phyloP scores from a whole-genome alignment of 768 basidiomycete genomes.

The Suillus weaverae region DNA sequence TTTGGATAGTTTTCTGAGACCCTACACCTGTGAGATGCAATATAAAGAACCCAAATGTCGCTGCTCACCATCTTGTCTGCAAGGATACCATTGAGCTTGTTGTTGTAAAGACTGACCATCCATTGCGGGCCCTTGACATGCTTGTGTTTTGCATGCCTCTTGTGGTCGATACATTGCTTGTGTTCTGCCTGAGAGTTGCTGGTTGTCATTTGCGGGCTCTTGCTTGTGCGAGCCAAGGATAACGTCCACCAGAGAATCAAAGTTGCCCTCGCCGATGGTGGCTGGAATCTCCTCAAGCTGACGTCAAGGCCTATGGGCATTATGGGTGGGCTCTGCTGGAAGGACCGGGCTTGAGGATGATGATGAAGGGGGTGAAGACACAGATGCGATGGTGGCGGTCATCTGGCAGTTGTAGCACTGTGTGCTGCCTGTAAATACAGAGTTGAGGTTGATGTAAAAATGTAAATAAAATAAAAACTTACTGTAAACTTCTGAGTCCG shows the following conservation, averaged over 20 bases:
- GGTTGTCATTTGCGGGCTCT: slow-evolving; percentile 26
- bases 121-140: slow-evolving; percentile 96
- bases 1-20: slow-evolving; percentile 96
- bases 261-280: slow-evolving; percentile 75
- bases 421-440: too few species aligned
- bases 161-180: slow-evolving; percentile 88
- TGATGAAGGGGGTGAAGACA: too few species aligned
- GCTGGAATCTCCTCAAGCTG: slow-evolving; percentile 80
- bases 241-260: slow-evolving; percentile 52
- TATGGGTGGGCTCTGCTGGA: too few species aligned
- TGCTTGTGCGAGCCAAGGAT: slow-evolving; percentile 14
- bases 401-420: too few species aligned
- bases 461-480: too few species aligned
- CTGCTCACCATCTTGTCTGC: slow-evolving; percentile 86
- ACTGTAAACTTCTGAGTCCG: slow-evolving; percentile 65
- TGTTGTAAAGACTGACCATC: slow-evolving; percentile 99
- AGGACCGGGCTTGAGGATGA: too few species aligned
- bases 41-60: slow-evolving; percentile 4
- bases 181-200: slow-evolving; percentile 56
- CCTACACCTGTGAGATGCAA: slow-evolving; percentile 43
- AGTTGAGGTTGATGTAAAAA: too few species aligned
- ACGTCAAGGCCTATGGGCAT: too few species aligned
- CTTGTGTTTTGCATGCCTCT: slow-evolving; percentile 92
- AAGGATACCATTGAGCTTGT: slow-evolving; percentile 90
- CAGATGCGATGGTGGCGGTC: too few species aligned